These are phyloP conservation scores for Pascua sp. DNA, from an alignment of 1,284 basidiomycete genomes.

Conservation along the genomic window DNA sequence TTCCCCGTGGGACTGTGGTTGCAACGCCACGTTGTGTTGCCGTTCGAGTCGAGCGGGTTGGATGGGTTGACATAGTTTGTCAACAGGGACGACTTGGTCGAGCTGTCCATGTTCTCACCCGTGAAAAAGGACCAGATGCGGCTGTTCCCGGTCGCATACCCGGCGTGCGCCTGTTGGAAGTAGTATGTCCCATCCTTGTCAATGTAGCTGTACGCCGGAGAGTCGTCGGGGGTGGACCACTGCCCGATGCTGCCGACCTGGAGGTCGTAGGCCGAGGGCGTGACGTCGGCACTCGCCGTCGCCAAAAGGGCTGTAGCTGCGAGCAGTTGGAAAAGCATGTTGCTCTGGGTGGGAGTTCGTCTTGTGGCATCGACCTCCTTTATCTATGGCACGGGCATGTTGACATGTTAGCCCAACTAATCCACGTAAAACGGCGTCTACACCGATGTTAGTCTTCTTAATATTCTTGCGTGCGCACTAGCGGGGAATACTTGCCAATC, in stretches of 20 bases:
- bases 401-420: too few species aligned
- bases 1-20: slow-evolving; percentile 9
- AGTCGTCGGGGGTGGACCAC: slow-evolving; percentile 11
- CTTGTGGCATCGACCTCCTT: too few species aligned
- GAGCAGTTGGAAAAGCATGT: too few species aligned
- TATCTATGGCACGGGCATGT: too few species aligned
- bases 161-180: slow-evolving; percentile 6
- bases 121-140: slow-evolving; percentile 12
- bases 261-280: neutral
- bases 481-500: too few species aligned
- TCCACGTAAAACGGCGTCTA: too few species aligned
- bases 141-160: slow-evolving; percentile 1
- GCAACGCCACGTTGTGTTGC: slow-evolving; percentile 16
- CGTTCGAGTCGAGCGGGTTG: slow-evolving; percentile 13
- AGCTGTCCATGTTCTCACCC: slow-evolving; percentile 5
- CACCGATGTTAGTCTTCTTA: too few species aligned
- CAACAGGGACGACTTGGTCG: neutral
- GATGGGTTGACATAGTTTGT: slow-evolving; percentile 3
- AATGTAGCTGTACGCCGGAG: slow-evolving; percentile 6
- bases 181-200: slow-evolving; percentile 14
- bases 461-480: too few species aligned
- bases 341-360: too few species aligned
- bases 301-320: too few species aligned
- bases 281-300: too few species aligned
- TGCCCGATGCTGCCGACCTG: slow-evolving; percentile 1